Percentiles rank a stretch among this genome's conserved stretches.
phyloP scores from a whole-genome alignment of 2,329 filamentous ascomycete genomes.

The Hymenoscyphus repandus region DNA sequence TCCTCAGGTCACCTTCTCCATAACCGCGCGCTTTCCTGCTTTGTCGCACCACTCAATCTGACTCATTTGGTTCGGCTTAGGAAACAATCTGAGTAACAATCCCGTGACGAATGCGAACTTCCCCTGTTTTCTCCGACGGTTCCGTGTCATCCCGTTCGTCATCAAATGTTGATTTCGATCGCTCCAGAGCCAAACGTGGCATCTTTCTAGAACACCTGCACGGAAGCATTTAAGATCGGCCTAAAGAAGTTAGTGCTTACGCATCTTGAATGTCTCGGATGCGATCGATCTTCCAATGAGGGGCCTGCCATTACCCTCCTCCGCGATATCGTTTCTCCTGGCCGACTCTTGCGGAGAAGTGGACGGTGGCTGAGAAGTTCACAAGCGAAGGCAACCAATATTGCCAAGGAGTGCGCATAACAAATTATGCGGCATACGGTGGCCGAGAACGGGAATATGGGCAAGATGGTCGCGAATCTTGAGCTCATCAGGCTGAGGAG shows the following conservation, averaged over 20 bases:
- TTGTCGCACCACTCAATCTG: neutral
- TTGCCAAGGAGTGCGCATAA: too few relatives aligned
- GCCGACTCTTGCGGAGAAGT: neutral
- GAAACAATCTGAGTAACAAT: neutral
- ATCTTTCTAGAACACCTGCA: conserved; percentile 2
- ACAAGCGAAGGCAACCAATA: too few relatives aligned
- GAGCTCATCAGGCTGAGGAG: too few relatives aligned
- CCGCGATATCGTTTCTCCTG: neutral
- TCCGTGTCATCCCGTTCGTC: neutral
- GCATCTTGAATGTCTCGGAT: neutral
- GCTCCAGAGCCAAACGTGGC: neutral
- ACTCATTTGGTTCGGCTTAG: neutral
- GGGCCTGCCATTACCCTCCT: neutral
- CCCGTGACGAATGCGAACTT: neutral
- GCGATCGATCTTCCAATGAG: neutral
- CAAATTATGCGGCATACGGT: too few relatives aligned
- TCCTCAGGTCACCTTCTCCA: neutral
- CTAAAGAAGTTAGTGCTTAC: neutral
- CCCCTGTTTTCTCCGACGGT: neutral
- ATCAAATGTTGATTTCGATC: neutral
- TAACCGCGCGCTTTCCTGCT: conserved; percentile 12
- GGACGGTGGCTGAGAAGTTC: conserved; percentile 5
- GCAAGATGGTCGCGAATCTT: too few relatives aligned
- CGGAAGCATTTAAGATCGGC: neutral
- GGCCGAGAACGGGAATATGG: too few relatives aligned